Base-by-base conservation (phyloP, 1,284 basidiomycete genomes). In the Ganoderma sp. region DNA sequence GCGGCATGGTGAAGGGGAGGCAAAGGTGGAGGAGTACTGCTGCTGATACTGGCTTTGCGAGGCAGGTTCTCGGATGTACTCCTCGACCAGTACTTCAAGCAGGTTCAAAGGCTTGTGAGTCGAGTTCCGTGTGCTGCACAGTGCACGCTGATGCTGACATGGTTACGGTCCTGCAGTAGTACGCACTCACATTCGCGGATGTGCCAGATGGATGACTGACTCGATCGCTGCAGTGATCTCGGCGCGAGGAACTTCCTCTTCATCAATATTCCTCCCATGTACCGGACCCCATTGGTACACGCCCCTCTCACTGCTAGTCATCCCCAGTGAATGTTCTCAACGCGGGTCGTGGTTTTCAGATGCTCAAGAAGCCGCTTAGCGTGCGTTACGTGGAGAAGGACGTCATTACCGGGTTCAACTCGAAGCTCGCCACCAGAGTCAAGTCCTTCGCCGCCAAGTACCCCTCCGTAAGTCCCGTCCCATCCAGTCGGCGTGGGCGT, bases 171-270 rank as follows among this genome's bases (percentile, higher is more conserved):
- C 10, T 22, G 22, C 48, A 69, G 69, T 79, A 80, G 77, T 79
- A 68, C 61, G 76, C 59, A 66, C 41, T 43, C 19, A 8, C 28
- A 8, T 42, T 34, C 2, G 25, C 22, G 1, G 1, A 25, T 5
- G 14, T 2, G 22, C 2, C 19, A 4, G 14, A 22, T 25, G 5
- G 32, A 32, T 62, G 48, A 63, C 60, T 58, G 4, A 58, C 17
- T n/a, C 8, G 50, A 22, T n/a, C 14, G 17, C 10, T 48, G 15
- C 65, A 79, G 83, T 75, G 74, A 80, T 6, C 5, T 8, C 17
- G 37, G 81, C 77, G n/a, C 87, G 87, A 28, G 87, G 81, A 86
- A 87, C 76, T 89, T 88, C 82, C 81, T 88, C 59, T 89, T 87
- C 75, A 79, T 85, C 68, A 87, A 85, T 67, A 86, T 89, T 14